Percentiles rank a stretch among this genome's conserved stretches.
phyloP scores from a whole-genome alignment of 2,329 filamentous ascomycete genomes.

The Colletotrichum gigasporum region DNA sequence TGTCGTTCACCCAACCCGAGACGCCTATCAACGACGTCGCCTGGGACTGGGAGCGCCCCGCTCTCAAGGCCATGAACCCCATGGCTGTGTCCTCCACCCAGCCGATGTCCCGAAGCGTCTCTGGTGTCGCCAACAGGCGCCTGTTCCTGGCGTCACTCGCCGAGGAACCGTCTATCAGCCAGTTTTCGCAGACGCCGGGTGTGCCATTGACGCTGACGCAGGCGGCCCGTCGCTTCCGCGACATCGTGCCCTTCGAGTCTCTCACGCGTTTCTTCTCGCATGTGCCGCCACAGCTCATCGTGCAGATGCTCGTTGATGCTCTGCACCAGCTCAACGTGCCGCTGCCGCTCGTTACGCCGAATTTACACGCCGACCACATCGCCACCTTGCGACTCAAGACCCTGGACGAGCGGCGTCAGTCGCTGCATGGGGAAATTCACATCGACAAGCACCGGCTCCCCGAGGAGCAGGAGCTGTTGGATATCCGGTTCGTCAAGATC shows the following conservation, averaged over 20 bases:
- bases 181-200: conserved; percentile 83
- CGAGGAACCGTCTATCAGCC: conserved; percentile 86
- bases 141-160: conserved; percentile 71
- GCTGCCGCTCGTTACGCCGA: conserved; percentile 60
- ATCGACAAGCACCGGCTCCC: conserved; percentile 72
- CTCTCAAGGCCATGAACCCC: conserved; percentile 61
- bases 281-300: conserved; percentile 76
- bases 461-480: conserved; percentile 71
- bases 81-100: conserved; percentile 59
- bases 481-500: conserved; percentile 91
- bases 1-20: conserved; percentile 89
- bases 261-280: conserved; percentile 93
- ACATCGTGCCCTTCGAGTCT: conserved; percentile 88
- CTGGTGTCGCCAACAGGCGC: conserved; percentile 40
- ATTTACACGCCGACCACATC: conserved; percentile 63
- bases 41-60: conserved; percentile 89
- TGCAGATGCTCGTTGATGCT: conserved; percentile 82
- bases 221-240: conserved; percentile 85
- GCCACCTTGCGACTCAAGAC: conserved; percentile 78
- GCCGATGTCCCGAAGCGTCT: conserved; percentile 49
- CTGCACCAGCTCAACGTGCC: conserved; percentile 88
- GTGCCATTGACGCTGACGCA: conserved; percentile 89
- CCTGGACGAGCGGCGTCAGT: conserved; percentile 76
- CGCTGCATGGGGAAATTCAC: conserved; percentile 78
- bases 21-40: conserved; percentile 76